Base-by-base conservation (phyloP, 2,329 filamentous ascomycete genomes). In the Lachnellula subtilissima region DNA sequence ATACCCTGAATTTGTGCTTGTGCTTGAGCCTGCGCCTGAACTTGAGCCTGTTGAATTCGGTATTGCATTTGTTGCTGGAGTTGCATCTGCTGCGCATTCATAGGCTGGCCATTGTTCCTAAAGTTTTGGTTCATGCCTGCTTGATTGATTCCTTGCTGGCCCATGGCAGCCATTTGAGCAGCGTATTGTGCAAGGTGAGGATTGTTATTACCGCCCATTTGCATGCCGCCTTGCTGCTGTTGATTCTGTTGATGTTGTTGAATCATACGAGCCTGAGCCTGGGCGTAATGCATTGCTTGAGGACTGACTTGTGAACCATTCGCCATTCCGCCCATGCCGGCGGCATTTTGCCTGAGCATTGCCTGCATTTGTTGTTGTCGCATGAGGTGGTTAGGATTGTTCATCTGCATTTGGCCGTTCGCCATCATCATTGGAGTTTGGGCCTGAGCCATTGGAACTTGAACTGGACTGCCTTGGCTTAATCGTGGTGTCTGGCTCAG, bases 391-490 rank as follows among this genome's bases (percentile, higher is more conserved):
- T 39, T 67, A 52, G 11, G 59, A 76, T 78, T 58, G 35, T 63
- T 62, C 40, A 64, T 61, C 32, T 60, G 57, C 55, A 64, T 61
- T n/a, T 66, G 65, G 22, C 59, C 61, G 53, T 75, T 76, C 56
- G 76, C 76, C 74, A 84, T 80, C 69, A 82, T 76, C 51, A 69
- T 57, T 76, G 76, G 71, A 83, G 78, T 64, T 82, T 80, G 80
- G 58, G 76, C 76, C 54, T 82, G 79, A 1, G 78, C 74, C 76
- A 85, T 81, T 75, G 82, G 80, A 40, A 74, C 76, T 46, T 83
- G 81, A 47, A 82, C 78, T 19, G 84, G 83, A 66, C 83, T 87
- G 25, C 77, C 79, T 69, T 87, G 83, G 32, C 73, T 76, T 78
- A 86, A 84, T 55, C 83, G 79, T 47, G 84, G 84, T 11, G 83